Percentiles rank a stretch among this genome's conserved stretches.
Conservation (phyloP, 805 yeast genomes). For the Nakazawaea anatomiae region DNA sequence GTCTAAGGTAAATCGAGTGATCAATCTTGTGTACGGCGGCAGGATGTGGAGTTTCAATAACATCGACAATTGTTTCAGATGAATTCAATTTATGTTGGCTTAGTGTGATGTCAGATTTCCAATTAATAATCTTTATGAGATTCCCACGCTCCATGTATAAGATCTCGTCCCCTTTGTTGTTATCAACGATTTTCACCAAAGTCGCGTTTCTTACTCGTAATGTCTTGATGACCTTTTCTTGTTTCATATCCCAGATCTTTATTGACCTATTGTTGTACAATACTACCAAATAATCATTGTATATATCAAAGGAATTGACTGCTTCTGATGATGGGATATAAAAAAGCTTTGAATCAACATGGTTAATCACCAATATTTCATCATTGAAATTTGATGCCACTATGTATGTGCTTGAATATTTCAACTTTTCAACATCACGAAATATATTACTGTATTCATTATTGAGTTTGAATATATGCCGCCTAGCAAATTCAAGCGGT, state of each 20-base stretch:
- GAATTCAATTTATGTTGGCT: neutral
- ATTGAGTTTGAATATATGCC: neutral
- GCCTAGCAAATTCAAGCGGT: neutral
- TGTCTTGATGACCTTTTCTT: neutral
- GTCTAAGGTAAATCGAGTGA: too few relatives aligned
- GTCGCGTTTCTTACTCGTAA: neutral
- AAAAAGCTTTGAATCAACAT: neutral
- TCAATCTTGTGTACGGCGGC: too few relatives aligned
- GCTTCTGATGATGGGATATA: neutral
- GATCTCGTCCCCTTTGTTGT: neutral
- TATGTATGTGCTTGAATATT: neutral
- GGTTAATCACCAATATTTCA: slow-evolving; percentile 1
- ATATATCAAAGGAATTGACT: neutral
- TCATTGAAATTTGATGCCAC: neutral
- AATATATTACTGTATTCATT: neutral
- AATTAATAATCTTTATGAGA: neutral
- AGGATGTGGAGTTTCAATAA: too few relatives aligned
- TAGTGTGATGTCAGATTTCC: neutral
- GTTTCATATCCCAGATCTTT: neutral
- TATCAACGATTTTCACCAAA: neutral
- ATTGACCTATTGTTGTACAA: neutral
- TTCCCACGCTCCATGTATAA: neutral
- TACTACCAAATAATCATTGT: neutral
- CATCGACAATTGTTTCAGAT: too few relatives aligned
- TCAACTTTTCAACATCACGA: neutral